A percentile compares a stretch with the other conserved stretches of the same genome.
These are phyloP conservation scores for Spirogloea muscicola DNA, from an alignment of 139 green algal genomes.

Conservation along the genomic window DNA sequence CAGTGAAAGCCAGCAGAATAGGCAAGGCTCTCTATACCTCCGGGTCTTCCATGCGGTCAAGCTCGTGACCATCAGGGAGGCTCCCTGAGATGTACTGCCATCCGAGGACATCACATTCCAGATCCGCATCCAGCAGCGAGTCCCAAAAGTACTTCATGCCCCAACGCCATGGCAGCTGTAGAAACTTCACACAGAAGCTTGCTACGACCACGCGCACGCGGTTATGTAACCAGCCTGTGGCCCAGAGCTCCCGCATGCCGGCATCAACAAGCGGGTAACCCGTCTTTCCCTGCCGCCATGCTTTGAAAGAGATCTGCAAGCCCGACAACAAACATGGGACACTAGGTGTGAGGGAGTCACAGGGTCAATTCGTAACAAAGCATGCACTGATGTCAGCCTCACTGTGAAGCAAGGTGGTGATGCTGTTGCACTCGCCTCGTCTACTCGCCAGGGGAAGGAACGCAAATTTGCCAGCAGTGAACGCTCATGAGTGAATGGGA, in stretches of 20 bases:
- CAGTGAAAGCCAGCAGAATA: too few relatives aligned
- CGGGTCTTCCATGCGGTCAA: constrained; percentile 74
- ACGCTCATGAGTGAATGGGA: constrained; percentile 90
- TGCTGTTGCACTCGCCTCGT: too few relatives aligned
- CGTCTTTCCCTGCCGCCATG: constrained; percentile 74
- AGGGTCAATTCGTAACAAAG: too few relatives aligned
- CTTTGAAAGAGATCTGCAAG: constrained; percentile 49
- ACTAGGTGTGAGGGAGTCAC: too few relatives aligned
- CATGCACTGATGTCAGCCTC: too few relatives aligned
- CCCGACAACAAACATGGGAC: too few relatives aligned
- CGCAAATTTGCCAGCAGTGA: constrained; percentile 83
- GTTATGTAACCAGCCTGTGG: constrained; percentile 82
- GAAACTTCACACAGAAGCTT: constrained; percentile 82
- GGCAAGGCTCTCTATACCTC: too few relatives aligned
- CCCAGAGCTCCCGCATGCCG: constrained; percentile 83
- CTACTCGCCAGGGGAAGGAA: constrained; percentile 75
- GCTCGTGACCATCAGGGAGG: constrained; percentile 75
- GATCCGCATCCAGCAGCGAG: constrained; percentile 79
- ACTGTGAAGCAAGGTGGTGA: too few relatives aligned
- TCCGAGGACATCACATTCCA: constrained; percentile 82
- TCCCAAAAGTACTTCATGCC: constrained; percentile 92
- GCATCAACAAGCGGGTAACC: constrained; percentile 84
- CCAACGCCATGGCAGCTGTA: constrained; percentile 91
- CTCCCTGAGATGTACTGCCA: constrained; percentile 75
- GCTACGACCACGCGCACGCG: constrained; percentile 68